Conservation (phyloP, 345 rosid species). For the Boechera retrofracta region DNA sequence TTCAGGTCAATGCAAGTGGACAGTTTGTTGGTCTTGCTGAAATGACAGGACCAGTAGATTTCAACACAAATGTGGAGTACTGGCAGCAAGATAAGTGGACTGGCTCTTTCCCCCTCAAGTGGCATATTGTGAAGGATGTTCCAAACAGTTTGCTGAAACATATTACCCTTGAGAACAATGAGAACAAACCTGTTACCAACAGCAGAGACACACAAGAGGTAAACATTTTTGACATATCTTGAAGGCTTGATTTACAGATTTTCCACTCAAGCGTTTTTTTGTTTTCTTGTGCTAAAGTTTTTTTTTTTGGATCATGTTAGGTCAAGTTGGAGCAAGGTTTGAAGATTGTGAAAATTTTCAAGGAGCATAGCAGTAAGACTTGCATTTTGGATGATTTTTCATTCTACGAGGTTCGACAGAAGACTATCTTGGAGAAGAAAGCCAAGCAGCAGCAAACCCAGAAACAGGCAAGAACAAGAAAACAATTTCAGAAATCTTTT, state of each 20-base stretch:
- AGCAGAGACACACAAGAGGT: slow-evolving; percentile 99
- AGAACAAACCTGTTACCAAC: slow-evolving; percentile 94
- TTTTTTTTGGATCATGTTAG: slow-evolving; percentile 40
- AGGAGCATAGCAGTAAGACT: slow-evolving; percentile 72
- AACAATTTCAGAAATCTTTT: slow-evolving; percentile 18
- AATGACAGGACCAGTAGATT: slow-evolving; percentile 91
- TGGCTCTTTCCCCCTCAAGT: slow-evolving; percentile 89
- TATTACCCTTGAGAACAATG: slow-evolving; percentile 91
- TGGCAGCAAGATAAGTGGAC: slow-evolving; percentile 99
- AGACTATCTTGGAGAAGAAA: slow-evolving; percentile 81
- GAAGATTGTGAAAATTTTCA: slow-evolving; percentile 80
- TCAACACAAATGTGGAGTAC: slow-evolving; percentile 72
- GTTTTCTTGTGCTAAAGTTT: slow-evolving; percentile 24
- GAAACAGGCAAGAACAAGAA: slow-evolving; percentile 45
- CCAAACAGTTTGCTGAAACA: slow-evolving; percentile 89
- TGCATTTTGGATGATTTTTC: slow-evolving; percentile 92
- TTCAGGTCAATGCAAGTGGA: slow-evolving; percentile 92
- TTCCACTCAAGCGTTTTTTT: background rate
- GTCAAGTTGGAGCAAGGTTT: slow-evolving; percentile 76
- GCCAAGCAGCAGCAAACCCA: slow-evolving; percentile 80
- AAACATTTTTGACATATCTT: slow-evolving; percentile 11
- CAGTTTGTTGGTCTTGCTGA: slow-evolving; percentile 96
- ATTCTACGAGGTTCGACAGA: slow-evolving; percentile 81
- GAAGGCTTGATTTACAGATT: background rate
- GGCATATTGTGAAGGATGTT: slow-evolving; percentile 95